Evolutionary conservation across 2,329 filamentous ascomycete genomes (phyloP), one percentile per base, ranked within the genome.

Genomic region (Aureobasidium sp.): DNA sequence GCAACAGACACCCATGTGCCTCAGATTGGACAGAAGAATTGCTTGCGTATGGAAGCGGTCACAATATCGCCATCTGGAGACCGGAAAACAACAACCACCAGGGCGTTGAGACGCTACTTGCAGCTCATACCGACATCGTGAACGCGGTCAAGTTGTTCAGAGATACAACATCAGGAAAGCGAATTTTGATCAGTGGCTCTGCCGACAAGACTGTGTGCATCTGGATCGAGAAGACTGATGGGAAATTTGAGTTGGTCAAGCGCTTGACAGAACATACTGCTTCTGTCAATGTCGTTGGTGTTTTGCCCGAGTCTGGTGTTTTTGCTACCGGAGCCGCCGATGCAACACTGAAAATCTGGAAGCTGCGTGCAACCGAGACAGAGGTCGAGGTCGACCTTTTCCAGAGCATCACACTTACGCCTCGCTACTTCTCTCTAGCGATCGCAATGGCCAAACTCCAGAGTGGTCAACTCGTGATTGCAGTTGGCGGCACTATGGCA

Each of bases 51-150:
- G 94, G 94, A 35, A 88, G 92, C 9, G 90, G 95, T 74, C 86
- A 87, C 68, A 94, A 94, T 75, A 82, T 99, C 68, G 93, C 91
- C 47, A 72, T 97, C 44, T 99, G 94, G 94, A 80, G 85, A 71
- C 91, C 91, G 15, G 62, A 82, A 75, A 77, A 81, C 62, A 66
- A 70, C 33, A 67, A 72, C 31, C 68, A 77, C 27, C 71, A 69
- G 19, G 92, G 93, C 6, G 79, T 96, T 14, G 80, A 79, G 56
- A 53, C 54, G 17, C 44, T 65, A 33, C 78, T 97, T 37, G 81
- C 81, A 39, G 91, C 91, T 0, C 94, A 99, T 71, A 85, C 80
- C 14, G 89, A 88, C 65, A 82, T 82, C 59, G 90, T 97, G 64
- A 96, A 91, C 74, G 90, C 87, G 12, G 85, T 97, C 59, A 88